Conservation (phyloP, 2,329 filamentous ascomycete species). For the Microsporum ferrugineum region DNA sequence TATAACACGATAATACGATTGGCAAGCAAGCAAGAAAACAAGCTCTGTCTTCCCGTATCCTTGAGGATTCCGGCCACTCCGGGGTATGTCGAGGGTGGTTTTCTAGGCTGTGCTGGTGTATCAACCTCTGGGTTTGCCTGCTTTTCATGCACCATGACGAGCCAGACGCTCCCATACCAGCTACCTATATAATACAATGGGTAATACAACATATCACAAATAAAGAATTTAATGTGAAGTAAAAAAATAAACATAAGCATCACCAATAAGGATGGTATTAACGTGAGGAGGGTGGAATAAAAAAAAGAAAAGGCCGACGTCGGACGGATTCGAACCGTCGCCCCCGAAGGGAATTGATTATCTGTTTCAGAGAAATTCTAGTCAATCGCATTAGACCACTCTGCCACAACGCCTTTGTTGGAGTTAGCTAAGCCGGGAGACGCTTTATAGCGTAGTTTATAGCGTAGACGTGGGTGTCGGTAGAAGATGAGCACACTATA, state of each 20-base stretch:
- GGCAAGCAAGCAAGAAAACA: background rate
- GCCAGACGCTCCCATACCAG: background rate
- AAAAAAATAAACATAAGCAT: background rate
- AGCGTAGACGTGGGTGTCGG: background rate
- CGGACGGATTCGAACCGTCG: constrained; percentile 8
- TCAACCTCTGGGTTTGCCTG: background rate
- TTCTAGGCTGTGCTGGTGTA: background rate
- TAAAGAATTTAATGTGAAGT: background rate
- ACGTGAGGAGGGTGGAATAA: background rate
- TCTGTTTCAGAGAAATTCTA: constrained; percentile 3
- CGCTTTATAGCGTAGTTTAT: background rate
- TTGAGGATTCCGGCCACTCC: background rate
- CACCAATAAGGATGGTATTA: background rate
- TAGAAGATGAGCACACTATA: too few relatives aligned
- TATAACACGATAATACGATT: background rate
- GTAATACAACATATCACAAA: background rate
- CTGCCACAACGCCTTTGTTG: constrained; percentile 7
- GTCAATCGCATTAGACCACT: constrained; percentile 8
- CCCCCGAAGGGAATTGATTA: constrained; percentile 7
- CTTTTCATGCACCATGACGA: background rate
- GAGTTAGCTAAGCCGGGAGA: background rate
- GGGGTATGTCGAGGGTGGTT: background rate
- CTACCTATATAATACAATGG: too few relatives aligned
- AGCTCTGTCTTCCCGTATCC: background rate
- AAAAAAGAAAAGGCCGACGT: constrained; percentile 13